Evolutionary conservation across 345 rosid species (phyloP).

Genomic region (Clarkia xantiana): DNA sequence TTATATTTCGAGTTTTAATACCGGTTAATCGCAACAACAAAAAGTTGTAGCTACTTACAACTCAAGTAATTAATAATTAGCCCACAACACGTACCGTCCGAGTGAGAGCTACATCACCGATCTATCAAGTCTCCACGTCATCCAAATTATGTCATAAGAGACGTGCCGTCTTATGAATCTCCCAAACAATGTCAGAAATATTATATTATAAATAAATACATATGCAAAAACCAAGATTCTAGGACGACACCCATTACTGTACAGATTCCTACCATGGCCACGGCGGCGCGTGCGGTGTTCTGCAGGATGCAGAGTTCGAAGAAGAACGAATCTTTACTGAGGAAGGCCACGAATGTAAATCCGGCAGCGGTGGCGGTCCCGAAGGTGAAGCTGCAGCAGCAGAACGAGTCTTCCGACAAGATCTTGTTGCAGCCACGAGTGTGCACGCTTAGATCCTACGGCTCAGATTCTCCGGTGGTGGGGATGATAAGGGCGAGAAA

Average conservation of each 20-base stretch:
- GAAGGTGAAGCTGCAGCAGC: conserved; percentile 21
- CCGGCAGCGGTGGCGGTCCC: conserved; percentile 17
- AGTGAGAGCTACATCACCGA: conserved; percentile 6
- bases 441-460: conserved; percentile 79
- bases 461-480: conserved; percentile 29
- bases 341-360: conserved; percentile 7
- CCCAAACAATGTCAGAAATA: background rate
- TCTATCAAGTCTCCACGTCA: conserved; percentile 3
- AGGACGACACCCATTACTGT: background rate
- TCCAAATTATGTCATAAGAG: background rate
- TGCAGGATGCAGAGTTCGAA: conserved; percentile 15
- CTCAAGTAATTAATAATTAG: too few relatives aligned
- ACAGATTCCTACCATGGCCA: conserved; percentile 29
- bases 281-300: conserved; percentile 32
- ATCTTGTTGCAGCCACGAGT: conserved; percentile 70
- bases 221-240: background rate
- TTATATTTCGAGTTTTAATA: too few relatives aligned
- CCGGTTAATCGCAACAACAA: too few relatives aligned
- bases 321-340: conserved; percentile 9
- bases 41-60: too few relatives aligned
- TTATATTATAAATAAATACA: background rate
- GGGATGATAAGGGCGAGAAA: conserved; percentile 26
- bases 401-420: conserved; percentile 38
- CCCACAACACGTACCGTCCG: too few relatives aligned
- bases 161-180: conserved; percentile 6